A percentile compares a stretch with the other conserved stretches of the same genome.
Conservation (phyloP, 2,329 filamentous ascomycete genomes). For the Ophiocordyceps camponoti-leonardi region DNA sequence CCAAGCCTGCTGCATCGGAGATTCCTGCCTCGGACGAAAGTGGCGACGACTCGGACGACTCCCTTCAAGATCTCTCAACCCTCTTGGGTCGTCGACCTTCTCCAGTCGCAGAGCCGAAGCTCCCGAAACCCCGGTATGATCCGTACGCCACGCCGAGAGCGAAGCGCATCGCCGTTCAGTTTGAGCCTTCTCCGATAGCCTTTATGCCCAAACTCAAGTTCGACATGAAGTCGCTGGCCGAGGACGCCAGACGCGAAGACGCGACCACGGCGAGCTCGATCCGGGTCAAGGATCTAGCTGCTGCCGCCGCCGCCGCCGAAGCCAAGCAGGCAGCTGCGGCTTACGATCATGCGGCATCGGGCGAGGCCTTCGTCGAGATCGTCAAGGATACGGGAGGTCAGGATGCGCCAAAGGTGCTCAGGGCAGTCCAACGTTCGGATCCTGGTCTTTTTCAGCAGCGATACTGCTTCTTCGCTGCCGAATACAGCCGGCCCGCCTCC, state of each 20-base stretch:
- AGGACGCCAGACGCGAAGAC: constrained; percentile 39
- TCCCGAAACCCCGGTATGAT: constrained; percentile 4
- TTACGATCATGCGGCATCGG: constrained; percentile 6
- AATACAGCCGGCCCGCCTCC: constrained; percentile 10
- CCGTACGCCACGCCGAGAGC: constrained; percentile 25
- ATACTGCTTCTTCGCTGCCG: constrained; percentile 33
- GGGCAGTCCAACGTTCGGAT: constrained; percentile 33
- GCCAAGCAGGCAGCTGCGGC: not conserved
- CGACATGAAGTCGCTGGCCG: constrained; percentile 43
- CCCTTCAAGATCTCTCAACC: constrained; percentile 32
- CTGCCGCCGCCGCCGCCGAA: constrained; percentile 9
- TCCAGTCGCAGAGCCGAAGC: constrained; percentile 2
- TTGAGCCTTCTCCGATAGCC: constrained; percentile 29
- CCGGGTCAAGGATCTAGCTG: constrained; percentile 19
- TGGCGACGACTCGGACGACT: constrained; percentile 34
- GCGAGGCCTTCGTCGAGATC: constrained; percentile 11
- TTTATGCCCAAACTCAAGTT: constrained; percentile 41
- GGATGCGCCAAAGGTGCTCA: constrained; percentile 25
- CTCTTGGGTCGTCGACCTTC: constrained; percentile 12
- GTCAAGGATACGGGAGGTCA: constrained; percentile 21
- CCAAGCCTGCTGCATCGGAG: constrained; percentile 13
- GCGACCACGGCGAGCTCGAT: constrained; percentile 38
- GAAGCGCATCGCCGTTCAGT: constrained; percentile 24
- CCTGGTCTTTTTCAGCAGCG: constrained; percentile 15
- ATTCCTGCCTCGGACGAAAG: constrained; percentile 57